Evolutionary conservation across 2,329 filamentous ascomycete species (phyloP).

Genomic region (Torrubiellomyces zombiae): DNA sequence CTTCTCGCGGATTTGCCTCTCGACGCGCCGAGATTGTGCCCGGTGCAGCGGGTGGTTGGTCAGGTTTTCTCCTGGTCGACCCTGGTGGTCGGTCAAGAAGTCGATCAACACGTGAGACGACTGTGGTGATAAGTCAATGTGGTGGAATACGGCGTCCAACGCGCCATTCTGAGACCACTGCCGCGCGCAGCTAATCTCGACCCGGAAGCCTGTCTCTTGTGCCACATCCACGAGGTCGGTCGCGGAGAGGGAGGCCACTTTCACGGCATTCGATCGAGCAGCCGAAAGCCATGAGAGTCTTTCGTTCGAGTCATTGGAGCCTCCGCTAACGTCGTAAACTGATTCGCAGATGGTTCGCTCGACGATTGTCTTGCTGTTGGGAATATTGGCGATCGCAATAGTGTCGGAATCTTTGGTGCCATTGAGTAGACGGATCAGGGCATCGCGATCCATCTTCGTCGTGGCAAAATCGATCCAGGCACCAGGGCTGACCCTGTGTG

Average conservation of each 20-base stretch:
- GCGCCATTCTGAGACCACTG: conserved; percentile 10
- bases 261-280: conserved; percentile 1
- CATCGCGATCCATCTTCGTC: conserved; percentile 1
- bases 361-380: conserved; percentile 13
- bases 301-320: not conserved
- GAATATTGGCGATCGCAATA: conserved; percentile 8
- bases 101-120: conserved; percentile 3
- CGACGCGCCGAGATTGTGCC: too few relatives aligned
- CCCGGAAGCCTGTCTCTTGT: conserved; percentile 22
- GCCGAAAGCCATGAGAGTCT: conserved; percentile 4
- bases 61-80: too few relatives aligned
- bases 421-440: conserved; percentile 2
- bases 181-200: conserved; percentile 25
- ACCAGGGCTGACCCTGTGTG: not conserved
- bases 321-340: conserved; percentile 2
- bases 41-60: too few relatives aligned
- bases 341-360: conserved; percentile 8
- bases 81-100: conserved; percentile 5
- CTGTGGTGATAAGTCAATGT: conserved; percentile 5
- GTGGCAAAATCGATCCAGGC: conserved; percentile 5
- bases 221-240: conserved; percentile 7
- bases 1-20: too few relatives aligned
- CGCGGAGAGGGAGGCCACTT: conserved; percentile 4
- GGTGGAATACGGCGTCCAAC: conserved; percentile 7
- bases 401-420: not conserved